Evolutionary conservation across 371 early-diverging fungal species (phyloP), one percentile per base, ranked within the genome.

Genomic region (Mucor saturninus): DNA sequence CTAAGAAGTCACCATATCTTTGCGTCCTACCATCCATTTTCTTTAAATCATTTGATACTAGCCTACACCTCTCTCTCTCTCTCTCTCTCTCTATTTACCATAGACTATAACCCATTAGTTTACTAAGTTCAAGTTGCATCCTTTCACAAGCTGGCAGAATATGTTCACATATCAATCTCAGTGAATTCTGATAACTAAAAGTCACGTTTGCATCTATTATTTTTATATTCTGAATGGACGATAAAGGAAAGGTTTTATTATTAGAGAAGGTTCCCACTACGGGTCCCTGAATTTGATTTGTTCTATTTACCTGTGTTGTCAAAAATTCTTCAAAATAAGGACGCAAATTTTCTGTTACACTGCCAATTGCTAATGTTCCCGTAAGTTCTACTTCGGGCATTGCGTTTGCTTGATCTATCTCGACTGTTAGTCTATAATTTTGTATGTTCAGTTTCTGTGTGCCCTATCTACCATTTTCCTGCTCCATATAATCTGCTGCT

Each of bases 311-410:
- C 60, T 59, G 60, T 29, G 68, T 50, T 45, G 68, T 60, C 40
- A 69, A 48, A 51, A 42, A 57, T 2, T 69, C 65, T 38, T 21
- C 15, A n/a, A 69, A 54, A 5, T 65, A 58, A 5, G 56, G 50
- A 3, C 53, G 65, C n/a, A 64, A 35, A 11, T 53, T 14, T 21
- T 43, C 54, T 0, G 69, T 57, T 4, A 65, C 42, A 43, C 42
- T 54, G 10, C 69, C 69, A n/a, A 62, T 65, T 0, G 69, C 69
- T 9, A 69, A 46, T 15, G 61, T 37, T 2, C 53, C 64, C 15
- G 65, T 58, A 9, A 69, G n/a, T 11, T 69, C 69, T 5, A 69
- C 63, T 28, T 64, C 65, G 9, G 69, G 69, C 65, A 69, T 69
- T 3, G 62, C 61, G 8, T 32, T 45, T 5, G 56, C 21, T 4